Base-by-base conservation (phyloP, 225 moss, liverwort and hornwort species). In the Bryoerythrophyllum caledonicum region DNA sequence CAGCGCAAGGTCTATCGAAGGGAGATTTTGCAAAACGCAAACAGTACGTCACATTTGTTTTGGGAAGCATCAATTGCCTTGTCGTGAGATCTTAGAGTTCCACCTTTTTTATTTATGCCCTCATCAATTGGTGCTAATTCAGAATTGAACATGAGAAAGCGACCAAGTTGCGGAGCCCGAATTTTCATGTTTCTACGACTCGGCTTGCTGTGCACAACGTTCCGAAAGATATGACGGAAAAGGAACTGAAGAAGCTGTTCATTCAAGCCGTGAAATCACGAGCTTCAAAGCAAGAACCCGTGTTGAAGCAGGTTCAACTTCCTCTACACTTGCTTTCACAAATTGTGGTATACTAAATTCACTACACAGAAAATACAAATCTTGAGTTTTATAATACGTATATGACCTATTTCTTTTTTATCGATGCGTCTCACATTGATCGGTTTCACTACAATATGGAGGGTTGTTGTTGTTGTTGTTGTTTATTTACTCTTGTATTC, bases 221-320 rank as follows among this genome's bases (percentile, higher is more conserved):
- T 55, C 91, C 99, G 0, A 99, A 92, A 80, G 86, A 90, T 44
- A 80, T 92, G 83, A 68, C 88, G 63, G 93, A 95, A 74, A 95
- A 90, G 78, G 90, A 91, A 20, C 72, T 99, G 56, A 99, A 99
- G 85, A 82, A 87, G 51, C 78, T 99, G 53, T 86, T 95, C 48
- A 82, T 99, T 25, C 86, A 93, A 51, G 95, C 83, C 54, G 99
- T 99, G 6, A 88, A 86, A 75, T 90, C 93, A 37, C 90, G 88
- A 68, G 99, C 99, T 74, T 93, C 95, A 32, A 99, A 99, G 86
- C 99, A 99, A 77, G 82, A 95, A 34, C 95, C 99, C 78, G 91
- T 91, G 7, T 76, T 99, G 34, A 99, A 95, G 66, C 99, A 99
- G 99, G 99, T 97, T 71, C 10, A 1, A 49, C 48, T 74, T 44